phyloP scores from a whole-genome alignment of 768 basidiomycete species.

The Termitomyces sp. region DNA sequence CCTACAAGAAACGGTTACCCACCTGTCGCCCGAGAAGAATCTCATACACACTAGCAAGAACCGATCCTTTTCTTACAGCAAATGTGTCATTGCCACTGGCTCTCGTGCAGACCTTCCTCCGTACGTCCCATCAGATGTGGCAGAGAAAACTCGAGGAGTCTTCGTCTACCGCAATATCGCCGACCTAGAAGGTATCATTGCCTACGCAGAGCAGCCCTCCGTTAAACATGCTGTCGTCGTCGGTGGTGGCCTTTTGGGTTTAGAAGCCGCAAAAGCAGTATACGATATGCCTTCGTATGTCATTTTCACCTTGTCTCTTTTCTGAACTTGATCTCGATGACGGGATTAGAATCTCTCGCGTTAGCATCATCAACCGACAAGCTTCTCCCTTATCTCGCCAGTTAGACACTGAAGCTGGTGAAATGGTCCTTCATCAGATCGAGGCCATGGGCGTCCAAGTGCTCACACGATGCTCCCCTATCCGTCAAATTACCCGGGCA shows the following conservation, averaged over 20 bases:
- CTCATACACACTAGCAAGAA: slow-evolving; percentile 42
- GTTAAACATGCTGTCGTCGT: slow-evolving; percentile 51
- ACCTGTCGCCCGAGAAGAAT: slow-evolving; percentile 30
- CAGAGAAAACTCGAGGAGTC: slow-evolving; percentile 41
- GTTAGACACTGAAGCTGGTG: slow-evolving; percentile 23
- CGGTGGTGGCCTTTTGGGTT: slow-evolving; percentile 66
- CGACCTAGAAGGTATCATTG: slow-evolving; percentile 59
- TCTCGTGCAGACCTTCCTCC: slow-evolving; percentile 59
- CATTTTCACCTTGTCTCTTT: not conserved
- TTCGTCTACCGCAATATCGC: slow-evolving; percentile 72
- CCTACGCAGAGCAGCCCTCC: slow-evolving; percentile 42
- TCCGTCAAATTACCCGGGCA: slow-evolving; percentile 4
- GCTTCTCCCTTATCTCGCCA: slow-evolving; percentile 13
- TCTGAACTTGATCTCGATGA: not conserved
- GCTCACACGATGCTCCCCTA: not conserved
- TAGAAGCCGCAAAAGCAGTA: slow-evolving; percentile 57
- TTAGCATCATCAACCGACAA: slow-evolving; percentile 5
- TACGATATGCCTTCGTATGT: slow-evolving; percentile 14
- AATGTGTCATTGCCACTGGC: slow-evolving; percentile 65
- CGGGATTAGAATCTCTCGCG: not conserved
- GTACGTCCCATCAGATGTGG: slow-evolving; percentile 38
- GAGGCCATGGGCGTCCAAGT: slow-evolving; percentile 14
- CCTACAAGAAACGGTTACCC: slow-evolving; percentile 40
- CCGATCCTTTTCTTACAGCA: slow-evolving; percentile 46
- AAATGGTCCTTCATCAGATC: slow-evolving; percentile 16